Base-by-base conservation (phyloP, 495 filamentous ascomycete genomes). In the Neurospora pannonica region DNA sequence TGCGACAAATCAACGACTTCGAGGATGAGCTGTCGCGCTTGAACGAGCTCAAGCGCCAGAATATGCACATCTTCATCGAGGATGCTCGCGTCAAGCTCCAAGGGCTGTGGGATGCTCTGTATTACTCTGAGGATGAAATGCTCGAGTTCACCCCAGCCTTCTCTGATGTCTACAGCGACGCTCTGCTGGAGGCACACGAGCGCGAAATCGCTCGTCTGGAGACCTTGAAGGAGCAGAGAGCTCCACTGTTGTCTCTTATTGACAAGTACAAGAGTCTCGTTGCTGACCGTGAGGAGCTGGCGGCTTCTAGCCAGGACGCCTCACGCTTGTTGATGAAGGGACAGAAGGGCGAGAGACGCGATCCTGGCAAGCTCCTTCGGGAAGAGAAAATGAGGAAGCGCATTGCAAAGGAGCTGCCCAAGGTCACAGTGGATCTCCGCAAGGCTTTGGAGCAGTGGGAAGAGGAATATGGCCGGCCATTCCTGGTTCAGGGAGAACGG, bases 351-450 rank as follows among this genome's bases (percentile, higher is more conserved):
- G 94, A 97, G 81, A 91, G 89, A 78, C 92, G 96, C 77, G 96
- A 99, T 81, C 96, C 96, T 0, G 94, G 93, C 37, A 94, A 97
- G 81, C 86, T 99, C n/a, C 85, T 99, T 38, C 88, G 96, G 34
- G 96, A 99, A 79, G 96, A 99, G 84, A 98, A 97, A 87, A 96
- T 97, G 93, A 89, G 96, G 48, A 99, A 98, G 88, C 86, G 94
- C 36, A 97, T 98, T 74, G 87, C 94, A 19, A 98, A 98, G 82
- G 96, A 99, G 76, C 86, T 99, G 60, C 96, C 96, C 7, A 98
- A 96, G 82, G 86, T 99, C 19, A 92, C 94, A 71, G 86, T 86
- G 0, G 94, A 98, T 11, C 85, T 99, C 54, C 90, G 88, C 75
- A 97, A 91, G 77, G 86, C 88, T 86, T 85, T 99, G 38, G 94